These are phyloP conservation scores for Afroboletus lepidellus DNA, from an alignment of 1,284 basidiomycete genomes.

Conservation along the genomic window DNA sequence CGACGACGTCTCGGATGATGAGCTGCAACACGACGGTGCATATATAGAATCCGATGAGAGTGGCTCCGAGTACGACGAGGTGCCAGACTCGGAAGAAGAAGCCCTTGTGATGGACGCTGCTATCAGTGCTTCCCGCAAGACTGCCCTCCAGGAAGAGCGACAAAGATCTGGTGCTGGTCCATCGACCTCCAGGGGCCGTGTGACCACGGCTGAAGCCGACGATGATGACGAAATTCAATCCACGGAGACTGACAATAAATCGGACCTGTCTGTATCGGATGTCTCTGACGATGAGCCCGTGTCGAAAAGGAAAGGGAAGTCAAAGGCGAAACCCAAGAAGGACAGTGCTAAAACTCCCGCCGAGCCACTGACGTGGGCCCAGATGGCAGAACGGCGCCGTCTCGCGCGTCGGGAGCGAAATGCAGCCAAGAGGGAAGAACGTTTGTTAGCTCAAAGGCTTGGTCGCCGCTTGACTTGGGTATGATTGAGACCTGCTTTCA, in stretches of 20 bases:
- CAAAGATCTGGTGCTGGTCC: slow-evolving; percentile 44
- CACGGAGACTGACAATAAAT: slow-evolving; percentile 28
- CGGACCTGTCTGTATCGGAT: slow-evolving; percentile 22
- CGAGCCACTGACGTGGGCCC: slow-evolving; percentile 20
- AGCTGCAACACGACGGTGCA: slow-evolving; percentile 40
- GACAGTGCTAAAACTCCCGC: slow-evolving; percentile 29
- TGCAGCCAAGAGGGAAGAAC: slow-evolving; percentile 48
- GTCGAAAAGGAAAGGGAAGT: slow-evolving; percentile 31
- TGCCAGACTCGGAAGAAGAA: slow-evolving; percentile 40
- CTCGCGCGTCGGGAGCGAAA: slow-evolving; percentile 25
- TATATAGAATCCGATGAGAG: slow-evolving; percentile 53
- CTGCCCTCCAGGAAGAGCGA: slow-evolving; percentile 35
- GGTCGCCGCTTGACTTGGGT: slow-evolving; percentile 73
- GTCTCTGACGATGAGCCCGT: slow-evolving; percentile 39
- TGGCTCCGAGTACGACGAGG: slow-evolving; percentile 54
- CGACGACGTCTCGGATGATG: slow-evolving; percentile 37
- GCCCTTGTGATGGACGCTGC: slow-evolving; percentile 56
- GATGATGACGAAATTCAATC: slow-evolving; percentile 36
- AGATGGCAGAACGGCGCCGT: slow-evolving; percentile 9
- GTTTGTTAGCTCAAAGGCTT: slow-evolving; percentile 48
- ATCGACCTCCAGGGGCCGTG: slow-evolving; percentile 40
- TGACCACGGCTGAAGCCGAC: slow-evolving; percentile 30
- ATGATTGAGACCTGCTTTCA: slow-evolving; percentile 17
- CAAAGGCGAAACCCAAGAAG: slow-evolving; percentile 36
- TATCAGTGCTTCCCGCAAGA: slow-evolving; percentile 52